A percentile compares a stretch with the other conserved stretches of the same genome.
Conservation (phyloP, 2,329 filamentous ascomycete species). For the Cryphonectria radicalis region DNA sequence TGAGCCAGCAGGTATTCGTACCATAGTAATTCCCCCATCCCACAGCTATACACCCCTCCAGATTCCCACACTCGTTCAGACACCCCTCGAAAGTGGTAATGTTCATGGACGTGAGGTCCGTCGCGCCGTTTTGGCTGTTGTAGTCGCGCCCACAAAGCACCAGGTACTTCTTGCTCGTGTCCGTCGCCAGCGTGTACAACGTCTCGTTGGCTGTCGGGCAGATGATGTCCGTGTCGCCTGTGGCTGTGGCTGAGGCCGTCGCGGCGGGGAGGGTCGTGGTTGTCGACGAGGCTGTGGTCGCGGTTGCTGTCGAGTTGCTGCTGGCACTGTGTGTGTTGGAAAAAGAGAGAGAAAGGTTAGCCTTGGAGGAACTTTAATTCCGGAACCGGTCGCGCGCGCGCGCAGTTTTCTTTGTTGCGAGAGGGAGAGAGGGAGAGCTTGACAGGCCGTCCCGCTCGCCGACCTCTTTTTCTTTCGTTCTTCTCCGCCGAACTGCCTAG, state of each 20-base stretch:
- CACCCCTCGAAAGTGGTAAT: conserved; percentile 39
- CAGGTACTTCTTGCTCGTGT: conserved; percentile 34
- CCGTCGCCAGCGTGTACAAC: conserved; percentile 34
- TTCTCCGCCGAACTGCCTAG: background rate
- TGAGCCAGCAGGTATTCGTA: conserved; percentile 41
- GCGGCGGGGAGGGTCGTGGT: conserved; percentile 25
- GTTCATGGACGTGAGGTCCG: conserved; percentile 36
- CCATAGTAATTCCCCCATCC: conserved; percentile 42
- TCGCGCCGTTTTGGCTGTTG: conserved; percentile 36
- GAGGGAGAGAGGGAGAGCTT: background rate
- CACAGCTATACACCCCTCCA: conserved; percentile 39
- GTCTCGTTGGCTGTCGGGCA: conserved; percentile 43
- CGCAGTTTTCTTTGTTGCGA: background rate
- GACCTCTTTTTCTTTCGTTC: background rate
- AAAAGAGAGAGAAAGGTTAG: background rate
- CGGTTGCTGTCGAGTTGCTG: background rate
- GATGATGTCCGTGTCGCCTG: conserved; percentile 21
- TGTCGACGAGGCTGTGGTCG: conserved; percentile 1
- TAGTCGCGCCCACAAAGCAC: conserved; percentile 44
- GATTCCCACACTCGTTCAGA: conserved; percentile 38
- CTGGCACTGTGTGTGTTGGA: background rate
- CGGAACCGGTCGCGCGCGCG: background rate
- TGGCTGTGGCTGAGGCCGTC: conserved; percentile 26
- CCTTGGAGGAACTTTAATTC: background rate
- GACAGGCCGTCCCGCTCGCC: conserved; percentile 17